A percentile compares a stretch with the other conserved stretches of the same genome.
Conservation (phyloP, 2,329 filamentous ascomycete genomes). For the Colletotrichum chlorophyti region DNA sequence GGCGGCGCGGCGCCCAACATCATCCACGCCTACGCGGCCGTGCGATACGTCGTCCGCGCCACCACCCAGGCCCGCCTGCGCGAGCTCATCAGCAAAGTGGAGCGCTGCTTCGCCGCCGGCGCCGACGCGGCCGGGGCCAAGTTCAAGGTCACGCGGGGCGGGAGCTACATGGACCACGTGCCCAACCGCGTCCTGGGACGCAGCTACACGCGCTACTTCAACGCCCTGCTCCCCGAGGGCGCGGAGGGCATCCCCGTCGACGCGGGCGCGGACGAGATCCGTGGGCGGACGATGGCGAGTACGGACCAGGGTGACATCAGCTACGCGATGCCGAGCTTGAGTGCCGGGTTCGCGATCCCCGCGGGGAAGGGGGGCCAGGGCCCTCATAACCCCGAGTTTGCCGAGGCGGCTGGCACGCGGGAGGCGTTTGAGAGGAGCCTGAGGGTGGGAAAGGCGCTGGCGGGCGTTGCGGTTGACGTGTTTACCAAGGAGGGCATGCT, state of each 20-base stretch:
- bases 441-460: slow-evolving; percentile 33
- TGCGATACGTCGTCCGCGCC: slow-evolving; percentile 39
- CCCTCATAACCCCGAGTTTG: slow-evolving; percentile 34
- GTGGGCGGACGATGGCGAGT: slow-evolving; percentile 56
- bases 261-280: slow-evolving; percentile 47
- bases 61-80: slow-evolving; percentile 39
- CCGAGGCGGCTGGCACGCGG: slow-evolving; percentile 31
- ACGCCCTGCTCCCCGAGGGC: slow-evolving; percentile 39
- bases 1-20: slow-evolving; percentile 62
- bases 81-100: slow-evolving; percentile 48
- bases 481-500: slow-evolving; percentile 30
- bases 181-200: slow-evolving; percentile 57
- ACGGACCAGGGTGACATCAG: slow-evolving; percentile 67
- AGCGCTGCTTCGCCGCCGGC: slow-evolving; percentile 48
- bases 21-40: slow-evolving; percentile 57
- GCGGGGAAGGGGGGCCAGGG: slow-evolving; percentile 37
- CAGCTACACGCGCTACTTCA: slow-evolving; percentile 54
- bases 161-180: slow-evolving; percentile 60
- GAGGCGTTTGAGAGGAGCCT: slow-evolving; percentile 32
- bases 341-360: slow-evolving; percentile 57
- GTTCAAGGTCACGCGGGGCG: slow-evolving; percentile 48
- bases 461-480: slow-evolving; percentile 33
- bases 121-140: slow-evolving; percentile 53
- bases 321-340: slow-evolving; percentile 63
- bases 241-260: slow-evolving; percentile 40